phyloP scores from a whole-genome alignment of 1,284 basidiomycete genomes.

The Pterulicium gracile region DNA sequence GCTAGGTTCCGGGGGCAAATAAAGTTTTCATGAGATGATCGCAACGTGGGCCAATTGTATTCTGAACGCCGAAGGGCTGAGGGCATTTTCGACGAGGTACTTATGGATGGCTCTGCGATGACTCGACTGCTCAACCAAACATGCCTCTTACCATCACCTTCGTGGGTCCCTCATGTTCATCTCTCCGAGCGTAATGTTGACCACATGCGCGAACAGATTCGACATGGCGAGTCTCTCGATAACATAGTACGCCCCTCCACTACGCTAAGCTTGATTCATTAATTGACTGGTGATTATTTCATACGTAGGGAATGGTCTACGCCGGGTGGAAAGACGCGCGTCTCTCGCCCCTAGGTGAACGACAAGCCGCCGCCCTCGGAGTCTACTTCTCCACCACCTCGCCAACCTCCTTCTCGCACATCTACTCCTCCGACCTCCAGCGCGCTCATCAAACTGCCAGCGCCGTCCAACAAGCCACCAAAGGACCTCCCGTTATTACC shows the following conservation, averaged over 20 bases:
- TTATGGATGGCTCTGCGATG: too few relatives aligned
- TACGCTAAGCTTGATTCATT: neutral
- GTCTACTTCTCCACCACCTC: conserved; percentile 33
- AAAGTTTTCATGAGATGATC: too few relatives aligned
- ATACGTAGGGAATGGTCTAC: conserved; percentile 42
- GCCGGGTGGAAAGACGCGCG: conserved; percentile 77
- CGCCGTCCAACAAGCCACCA: conserved; percentile 41
- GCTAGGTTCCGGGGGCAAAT: too few relatives aligned
- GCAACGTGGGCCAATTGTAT: too few relatives aligned
- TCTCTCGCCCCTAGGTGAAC: conserved; percentile 30
- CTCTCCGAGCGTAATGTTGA: neutral
- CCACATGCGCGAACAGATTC: conserved; percentile 34
- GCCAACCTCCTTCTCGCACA: conserved; percentile 40
- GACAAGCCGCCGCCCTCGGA: conserved; percentile 68
- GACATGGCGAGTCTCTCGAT: conserved; percentile 69
- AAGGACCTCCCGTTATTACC: conserved; percentile 37
- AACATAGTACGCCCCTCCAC: conserved; percentile 27
- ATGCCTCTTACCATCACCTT: neutral
- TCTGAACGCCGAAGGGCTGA: too few relatives aligned
- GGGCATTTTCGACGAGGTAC: too few relatives aligned
- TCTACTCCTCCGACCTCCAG: conserved; percentile 68
- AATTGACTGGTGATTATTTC: neutral
- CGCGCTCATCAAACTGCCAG: conserved; percentile 61
- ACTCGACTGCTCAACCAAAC: too few relatives aligned
- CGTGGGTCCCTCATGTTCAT: neutral